Base-by-base conservation (phyloP, 2,329 filamentous ascomycete species). In the Chrysosporium queenslandicum region DNA sequence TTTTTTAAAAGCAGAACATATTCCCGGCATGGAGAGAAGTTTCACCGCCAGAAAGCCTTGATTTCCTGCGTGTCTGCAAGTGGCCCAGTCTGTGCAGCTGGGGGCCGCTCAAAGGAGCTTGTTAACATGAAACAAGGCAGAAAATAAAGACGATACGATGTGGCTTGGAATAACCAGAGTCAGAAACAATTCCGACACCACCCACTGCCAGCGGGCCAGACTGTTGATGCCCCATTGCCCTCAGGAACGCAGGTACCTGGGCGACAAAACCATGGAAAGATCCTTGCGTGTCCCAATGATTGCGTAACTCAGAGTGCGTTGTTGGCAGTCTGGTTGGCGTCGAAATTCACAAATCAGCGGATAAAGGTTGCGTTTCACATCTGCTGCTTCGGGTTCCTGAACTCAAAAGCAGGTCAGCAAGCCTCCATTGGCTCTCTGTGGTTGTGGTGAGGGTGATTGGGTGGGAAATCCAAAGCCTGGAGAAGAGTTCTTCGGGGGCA, bases 291-390 rank as follows among this genome's bases (percentile, higher is more conserved):
- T 36, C 11, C 45, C 32, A 37, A 25, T 16, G 45, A 36, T 47
- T 47, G 45, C 32, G 46, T 41, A 39, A 25, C 32, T 7, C 3
- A n/a, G 7, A 14, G 30, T 18, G 16, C 4, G 12, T n/a, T 20
- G n/a, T 18, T 21, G n/a, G 25, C 23, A 27, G 23, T 18, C 23
- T 9, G 23, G 40, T 27, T 43, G 21, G 9, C 14, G 8, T 43
- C 14, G 23, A 29, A 43, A 43, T 27, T n/a, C 40, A 43, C 40
- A 43, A 48, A 48, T 48, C 46, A 39, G 46, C 23, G 23, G 21
- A 16, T 27, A 12, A 40, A 49, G 23, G 46, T 27, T 7, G 21
- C 37, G 46, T 49, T 49, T 49, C 46, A 48, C 30, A 23, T 49
- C 4, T 11, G 3, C n/a, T n/a, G 2, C 43, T 48, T 41, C 32